phyloP scores from a whole-genome alignment of 139 green algal genomes.

The Chlorokybus atmophyticus region DNA sequence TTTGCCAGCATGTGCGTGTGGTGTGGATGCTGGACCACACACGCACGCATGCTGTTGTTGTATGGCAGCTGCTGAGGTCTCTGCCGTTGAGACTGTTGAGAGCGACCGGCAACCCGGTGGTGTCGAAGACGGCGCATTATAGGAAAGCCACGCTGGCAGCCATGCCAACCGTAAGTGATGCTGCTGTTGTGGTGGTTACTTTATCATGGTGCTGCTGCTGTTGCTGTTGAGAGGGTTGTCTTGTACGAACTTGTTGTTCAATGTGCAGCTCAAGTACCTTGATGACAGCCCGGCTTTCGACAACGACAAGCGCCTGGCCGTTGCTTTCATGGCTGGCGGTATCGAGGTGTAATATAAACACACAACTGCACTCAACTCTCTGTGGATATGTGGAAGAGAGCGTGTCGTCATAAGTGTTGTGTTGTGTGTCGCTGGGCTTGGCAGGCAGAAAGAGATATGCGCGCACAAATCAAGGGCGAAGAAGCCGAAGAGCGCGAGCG shows the following conservation, averaged over 20 bases:
- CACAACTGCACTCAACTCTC: no score
- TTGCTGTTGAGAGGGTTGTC: no score
- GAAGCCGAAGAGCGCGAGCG: conserved; percentile 31
- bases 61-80: background rate
- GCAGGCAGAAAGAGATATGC: conserved; percentile 23
- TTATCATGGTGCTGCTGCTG: no score
- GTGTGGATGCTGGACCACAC: no score
- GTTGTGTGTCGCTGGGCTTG: no score
- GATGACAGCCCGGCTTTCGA: conserved; percentile 47
- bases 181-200: background rate
- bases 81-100: conserved; percentile 41
- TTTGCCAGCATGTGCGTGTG: no score
- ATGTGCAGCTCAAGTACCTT: conserved; percentile 40
- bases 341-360: no score
- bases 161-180: conserved; percentile 30
- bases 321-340: conserved; percentile 39
- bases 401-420: no score
- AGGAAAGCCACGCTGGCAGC: conserved; percentile 43
- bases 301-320: conserved; percentile 44
- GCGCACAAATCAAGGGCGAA: conserved; percentile 31
- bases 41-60: no score
- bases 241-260: no score
- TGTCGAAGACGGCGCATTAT: conserved; percentile 40
- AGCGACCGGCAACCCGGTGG: conserved; percentile 44
- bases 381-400: no score